Base-by-base conservation (phyloP, 306 rosid genomes). In the Alnus glutinosa region DNA sequence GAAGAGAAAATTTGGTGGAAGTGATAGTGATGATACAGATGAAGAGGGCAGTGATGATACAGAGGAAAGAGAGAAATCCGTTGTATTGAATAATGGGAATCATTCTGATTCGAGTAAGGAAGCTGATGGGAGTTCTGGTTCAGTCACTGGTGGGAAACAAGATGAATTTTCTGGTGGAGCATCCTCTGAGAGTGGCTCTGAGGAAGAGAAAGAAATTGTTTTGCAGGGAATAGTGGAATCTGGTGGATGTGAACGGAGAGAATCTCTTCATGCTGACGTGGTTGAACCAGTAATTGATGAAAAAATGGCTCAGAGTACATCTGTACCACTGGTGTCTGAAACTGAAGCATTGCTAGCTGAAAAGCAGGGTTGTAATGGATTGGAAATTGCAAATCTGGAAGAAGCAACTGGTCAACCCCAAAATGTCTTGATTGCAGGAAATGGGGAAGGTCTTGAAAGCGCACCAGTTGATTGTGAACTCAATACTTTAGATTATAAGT, bases 11-110 rank as follows among this genome's bases (percentile, higher is more conserved):
- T 2, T 89, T 81, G 89, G 87, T 76, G 93, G 80, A 83, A 89
- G 88, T 82, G 98, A 91, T 49, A 85, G 88, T 48, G 99, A 91
- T 37, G 82, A 86, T 82, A 81, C 93, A 1, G 95, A 91, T 70
- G 92, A 78, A 6, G 90, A 81, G 57, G 86, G 73, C 15, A 76
- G 85, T 42, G 89, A 78, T 30, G 70, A 61, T 28, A 90, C 87
- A 70, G 87, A 71, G 70, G 88, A 78, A 79, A 77, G 67, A 6
- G 94, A 87, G 83, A 86, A 88, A 83, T 89, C 97, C 0, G 48
- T 75, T 62, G 77, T 96, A 7, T 87, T 86, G 44, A 86, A 87
- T 74, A 83, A 68, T 48, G 93, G 73, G 78, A 81, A 80, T 73
- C 87, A 69, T 47, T 88, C 91, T 9, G 92, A 86, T 75, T 84